These are phyloP conservation scores for Ochetophila trinervis DNA, from an alignment of 306 rosid genomes.

Conservation along the genomic window DNA sequence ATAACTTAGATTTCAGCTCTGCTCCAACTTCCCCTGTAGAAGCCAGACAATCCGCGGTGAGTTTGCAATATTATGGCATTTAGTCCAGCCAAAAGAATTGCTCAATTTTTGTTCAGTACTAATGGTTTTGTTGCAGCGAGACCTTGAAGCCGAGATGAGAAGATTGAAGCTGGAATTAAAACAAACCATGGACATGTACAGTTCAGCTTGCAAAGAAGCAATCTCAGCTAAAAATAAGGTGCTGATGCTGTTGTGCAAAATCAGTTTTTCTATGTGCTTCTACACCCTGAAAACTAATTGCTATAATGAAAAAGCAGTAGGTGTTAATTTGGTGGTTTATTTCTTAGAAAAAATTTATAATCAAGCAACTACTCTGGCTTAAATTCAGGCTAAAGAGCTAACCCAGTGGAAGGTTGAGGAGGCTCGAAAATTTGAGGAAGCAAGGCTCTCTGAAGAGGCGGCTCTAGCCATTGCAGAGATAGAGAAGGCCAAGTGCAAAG, in stretches of 20 bases:
- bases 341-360: no score
- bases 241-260: conserved; percentile 6
- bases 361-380: neutral
- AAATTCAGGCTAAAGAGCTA: conserved; percentile 71
- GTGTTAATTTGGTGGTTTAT: no score
- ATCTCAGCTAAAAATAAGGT: conserved; percentile 92
- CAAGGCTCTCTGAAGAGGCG: conserved; percentile 70
- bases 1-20: conserved; percentile 27
- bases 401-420: conserved; percentile 73
- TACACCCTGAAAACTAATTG: no score
- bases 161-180: conserved; percentile 84
- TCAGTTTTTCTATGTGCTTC: neutral
- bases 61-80: conserved; percentile 19
- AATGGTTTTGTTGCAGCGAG: conserved; percentile 46
- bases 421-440: conserved; percentile 57
- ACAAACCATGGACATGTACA: conserved; percentile 97
- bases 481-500: conserved; percentile 86
- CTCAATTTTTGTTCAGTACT: neutral
- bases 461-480: conserved; percentile 82
- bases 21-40: conserved; percentile 18
- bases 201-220: conserved; percentile 98
- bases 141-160: conserved; percentile 79
- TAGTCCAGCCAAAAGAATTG: neutral
- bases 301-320: no score
- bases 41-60: conserved; percentile 45